A percentile compares a stretch with the other conserved stretches of the same genome.
phyloP scores from a whole-genome alignment of 78 protist species.

The Diacronema lutheri region DNA sequence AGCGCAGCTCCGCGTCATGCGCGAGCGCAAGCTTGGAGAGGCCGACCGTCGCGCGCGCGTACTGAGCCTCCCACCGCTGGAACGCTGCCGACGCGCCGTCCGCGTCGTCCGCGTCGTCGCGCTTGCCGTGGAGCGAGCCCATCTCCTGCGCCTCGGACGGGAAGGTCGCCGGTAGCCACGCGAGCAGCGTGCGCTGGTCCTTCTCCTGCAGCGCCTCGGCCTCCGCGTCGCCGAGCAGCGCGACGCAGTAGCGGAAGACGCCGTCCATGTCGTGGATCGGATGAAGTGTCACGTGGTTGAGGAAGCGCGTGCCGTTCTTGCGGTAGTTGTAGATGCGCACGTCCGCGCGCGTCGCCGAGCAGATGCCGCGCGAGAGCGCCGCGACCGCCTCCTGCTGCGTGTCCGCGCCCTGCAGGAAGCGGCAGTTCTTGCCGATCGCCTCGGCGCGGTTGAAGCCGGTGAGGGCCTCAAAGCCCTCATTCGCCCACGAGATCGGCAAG shows the following conservation, averaged over 20 bases:
- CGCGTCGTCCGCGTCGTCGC: too few species aligned
- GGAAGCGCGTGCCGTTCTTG: not conserved
- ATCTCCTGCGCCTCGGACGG: too few species aligned
- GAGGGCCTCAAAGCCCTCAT: not conserved
- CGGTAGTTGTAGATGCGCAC: not conserved
- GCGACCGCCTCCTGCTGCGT: not conserved
- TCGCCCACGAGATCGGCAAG: not conserved
- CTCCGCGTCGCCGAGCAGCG: not conserved
- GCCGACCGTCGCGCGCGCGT: too few species aligned
- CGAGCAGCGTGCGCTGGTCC: too few species aligned
- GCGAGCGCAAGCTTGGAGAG: too few species aligned
- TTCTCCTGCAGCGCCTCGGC: too few species aligned
- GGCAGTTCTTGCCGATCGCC: slow-evolving; percentile 13
- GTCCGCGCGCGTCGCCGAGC: not conserved
- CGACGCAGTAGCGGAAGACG: not conserved
- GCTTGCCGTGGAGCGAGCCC: too few species aligned
- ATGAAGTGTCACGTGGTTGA: not conserved
- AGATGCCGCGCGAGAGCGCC: not conserved
- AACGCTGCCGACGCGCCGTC: too few species aligned
- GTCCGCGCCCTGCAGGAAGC: slow-evolving; percentile 9
- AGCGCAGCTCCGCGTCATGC: too few species aligned
- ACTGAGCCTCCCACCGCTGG: too few species aligned
- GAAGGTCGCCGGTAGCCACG: too few species aligned
- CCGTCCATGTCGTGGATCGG: not conserved
- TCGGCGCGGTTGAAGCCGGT: not conserved